A percentile compares a stretch with the other conserved stretches of the same genome.
These are phyloP conservation scores for Rhodomyrtus tomentosa DNA, from an alignment of 345 rosid genomes.

Conservation along the genomic window DNA sequence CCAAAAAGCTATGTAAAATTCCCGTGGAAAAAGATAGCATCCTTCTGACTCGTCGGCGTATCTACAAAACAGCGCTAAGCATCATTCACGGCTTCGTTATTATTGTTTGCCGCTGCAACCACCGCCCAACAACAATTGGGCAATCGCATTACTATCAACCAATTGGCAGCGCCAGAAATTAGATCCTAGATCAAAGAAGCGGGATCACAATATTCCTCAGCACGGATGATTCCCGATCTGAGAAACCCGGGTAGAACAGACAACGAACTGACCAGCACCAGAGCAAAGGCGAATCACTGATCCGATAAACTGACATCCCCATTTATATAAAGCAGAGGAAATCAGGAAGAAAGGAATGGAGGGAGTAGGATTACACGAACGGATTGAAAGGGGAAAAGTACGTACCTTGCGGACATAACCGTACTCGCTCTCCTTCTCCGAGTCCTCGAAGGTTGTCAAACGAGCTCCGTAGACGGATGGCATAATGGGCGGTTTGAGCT, in stretches of 20 bases:
- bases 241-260: background rate
- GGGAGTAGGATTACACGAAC: background rate
- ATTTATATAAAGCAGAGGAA: background rate
- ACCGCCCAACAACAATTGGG: background rate
- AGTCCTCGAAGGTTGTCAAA: slow-evolving; percentile 86
- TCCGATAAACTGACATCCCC: background rate
- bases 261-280: background rate
- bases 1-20: background rate
- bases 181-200: background rate
- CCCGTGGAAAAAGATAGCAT: background rate
- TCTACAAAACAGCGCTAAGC: background rate
- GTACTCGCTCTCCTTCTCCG: slow-evolving; percentile 98
- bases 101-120: background rate
- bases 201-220: background rate
- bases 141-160: background rate
- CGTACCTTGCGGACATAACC: slow-evolving; percentile 95
- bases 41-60: background rate
- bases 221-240: background rate
- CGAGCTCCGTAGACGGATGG: slow-evolving; percentile 63
- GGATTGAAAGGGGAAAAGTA: background rate
- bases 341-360: background rate
- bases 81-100: background rate
- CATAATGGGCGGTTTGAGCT: background rate
- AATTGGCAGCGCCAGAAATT: background rate
- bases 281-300: background rate